Evolutionary conservation across 2,329 filamentous ascomycete species (phyloP).

Genomic region (Colletotrichum graminicola): DNA sequence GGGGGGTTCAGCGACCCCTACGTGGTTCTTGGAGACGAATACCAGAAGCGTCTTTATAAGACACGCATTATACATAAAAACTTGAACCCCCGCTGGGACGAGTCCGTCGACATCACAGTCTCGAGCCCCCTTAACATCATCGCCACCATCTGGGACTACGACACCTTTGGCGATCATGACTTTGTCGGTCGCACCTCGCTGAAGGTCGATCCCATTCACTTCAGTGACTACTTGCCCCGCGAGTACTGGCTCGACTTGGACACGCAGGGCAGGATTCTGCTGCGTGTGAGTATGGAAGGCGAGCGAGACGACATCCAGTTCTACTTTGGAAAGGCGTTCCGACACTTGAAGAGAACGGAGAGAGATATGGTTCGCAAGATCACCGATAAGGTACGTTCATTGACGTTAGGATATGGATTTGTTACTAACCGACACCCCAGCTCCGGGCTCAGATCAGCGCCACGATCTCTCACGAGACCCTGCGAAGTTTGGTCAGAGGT

Average conservation of each 20-base stretch:
- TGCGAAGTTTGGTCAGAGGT: constrained; percentile 79
- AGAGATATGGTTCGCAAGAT: constrained; percentile 98
- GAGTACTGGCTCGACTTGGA: constrained; percentile 99
- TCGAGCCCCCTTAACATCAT: constrained; percentile 93
- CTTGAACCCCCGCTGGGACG: constrained; percentile 96
- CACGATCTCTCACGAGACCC: constrained; percentile 84
- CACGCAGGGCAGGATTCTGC: constrained; percentile 88
- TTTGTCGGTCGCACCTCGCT: constrained; percentile 97
- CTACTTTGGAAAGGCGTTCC: constrained; percentile 97
- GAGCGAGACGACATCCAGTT: constrained; percentile 99
- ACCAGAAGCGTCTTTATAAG: constrained; percentile 95
- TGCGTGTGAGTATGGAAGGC: constrained; percentile 98
- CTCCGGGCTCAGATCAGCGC: constrained; percentile 93
- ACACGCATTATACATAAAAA: constrained; percentile 92
- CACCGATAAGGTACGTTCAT: constrained; percentile 86
- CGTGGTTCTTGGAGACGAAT: constrained; percentile 96
- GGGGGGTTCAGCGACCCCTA: constrained; percentile 96
- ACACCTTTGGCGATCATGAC: constrained; percentile 96
- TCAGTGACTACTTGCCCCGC: constrained; percentile 92
- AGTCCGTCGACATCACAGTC: constrained; percentile 95
- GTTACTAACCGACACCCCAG: constrained; percentile 57
- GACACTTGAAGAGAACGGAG: constrained; percentile 93
- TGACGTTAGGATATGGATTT: constrained; percentile 22
- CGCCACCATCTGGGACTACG: constrained; percentile 98
- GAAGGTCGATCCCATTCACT: constrained; percentile 97